Evolutionary conservation across 2,329 filamentous ascomycete genomes (phyloP).

Genomic region (Xylariomycetidae sp.): DNA sequence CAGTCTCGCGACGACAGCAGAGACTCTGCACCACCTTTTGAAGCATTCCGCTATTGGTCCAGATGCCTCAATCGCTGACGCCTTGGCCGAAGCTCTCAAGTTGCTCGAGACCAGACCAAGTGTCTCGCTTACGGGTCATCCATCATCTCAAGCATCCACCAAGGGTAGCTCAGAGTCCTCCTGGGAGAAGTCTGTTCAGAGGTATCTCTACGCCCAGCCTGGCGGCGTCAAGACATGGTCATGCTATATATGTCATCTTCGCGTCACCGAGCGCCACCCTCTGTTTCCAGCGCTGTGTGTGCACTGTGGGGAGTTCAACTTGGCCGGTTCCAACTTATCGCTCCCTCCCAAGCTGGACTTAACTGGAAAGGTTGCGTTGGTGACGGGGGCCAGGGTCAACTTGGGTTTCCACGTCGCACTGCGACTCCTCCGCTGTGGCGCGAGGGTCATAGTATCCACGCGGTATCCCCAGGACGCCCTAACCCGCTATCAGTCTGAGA

Average conservation of each 20-base stretch:
- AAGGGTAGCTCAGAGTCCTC: too few species aligned
- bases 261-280: constrained; percentile 1
- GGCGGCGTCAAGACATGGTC: background rate
- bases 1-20: too few species aligned
- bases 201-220: background rate
- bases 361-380: constrained; percentile 1
- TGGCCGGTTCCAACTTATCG: constrained; percentile 2
- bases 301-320: constrained; percentile 7
- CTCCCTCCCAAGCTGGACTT: constrained; percentile 1
- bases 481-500: constrained; percentile 3
- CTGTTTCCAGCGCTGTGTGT: constrained; percentile 5
- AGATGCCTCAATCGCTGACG: too few species aligned
- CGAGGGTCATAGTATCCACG: constrained; percentile 6
- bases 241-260: constrained; percentile 8
- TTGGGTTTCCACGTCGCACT: constrained; percentile 5
- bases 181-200: constrained; percentile 3
- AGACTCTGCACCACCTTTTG: too few species aligned
- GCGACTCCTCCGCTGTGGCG: constrained; percentile 6
- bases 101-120: too few species aligned
- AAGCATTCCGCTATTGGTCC: too few species aligned
- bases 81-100: too few species aligned
- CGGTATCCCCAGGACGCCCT: constrained; percentile 8
- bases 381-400: constrained; percentile 6
- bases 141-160: too few species aligned
- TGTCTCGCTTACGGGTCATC: too few species aligned